Evolutionary conservation across 2,329 filamentous ascomycete genomes (phyloP), one percentile per base, ranked within the genome.

Genomic region (Calonectria pseudoturangicola): DNA sequence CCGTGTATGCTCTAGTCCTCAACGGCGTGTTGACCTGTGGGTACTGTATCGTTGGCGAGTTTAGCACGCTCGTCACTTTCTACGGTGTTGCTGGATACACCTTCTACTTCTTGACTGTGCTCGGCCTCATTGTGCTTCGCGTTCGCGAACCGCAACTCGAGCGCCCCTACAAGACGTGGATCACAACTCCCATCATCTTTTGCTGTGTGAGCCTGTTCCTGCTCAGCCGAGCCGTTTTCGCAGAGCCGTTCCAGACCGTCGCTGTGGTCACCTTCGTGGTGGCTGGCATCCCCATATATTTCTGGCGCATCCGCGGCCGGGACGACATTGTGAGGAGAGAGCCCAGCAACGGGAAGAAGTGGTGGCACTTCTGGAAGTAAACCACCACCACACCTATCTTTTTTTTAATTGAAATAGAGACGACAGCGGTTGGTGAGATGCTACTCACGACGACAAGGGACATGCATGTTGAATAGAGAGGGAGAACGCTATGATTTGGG

Each of bases 1-100:
- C 97, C n/a, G 93, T 98, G 75, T 93, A 96, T 77, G 97, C 97
- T 8, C 94, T 98, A 85, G 81, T 93, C 2, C 91, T 98, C 78
- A 99, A 99, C 84, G 89, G 90, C 48, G 76, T 86, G 4, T 86
- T 99, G 27, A 98, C 95, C 0, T 86, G 90, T 4, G 86, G 89
- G 1, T 99, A 98, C 86, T 92, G 98, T 74, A 81, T 94, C 2
- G 92, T 98, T 6, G 97, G 97, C 84, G 95, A 98, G 83, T 98
- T 99, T 82, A 89, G 92, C 66, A 98, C 96, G 0, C 90, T 99
- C 2, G 90, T 98, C 70, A 98, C 97, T 0, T 99, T 99, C 83
- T 98, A 98, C 85, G 97, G 97, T 70, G 97, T 99, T 15, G 97
- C 97, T 0, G 96, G 96, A 16, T 99, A 99, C 83, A 95, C 95